Evolutionary conservation across 2,329 filamentous ascomycete genomes (phyloP).

Genomic region (Botrytis medusae): DNA sequence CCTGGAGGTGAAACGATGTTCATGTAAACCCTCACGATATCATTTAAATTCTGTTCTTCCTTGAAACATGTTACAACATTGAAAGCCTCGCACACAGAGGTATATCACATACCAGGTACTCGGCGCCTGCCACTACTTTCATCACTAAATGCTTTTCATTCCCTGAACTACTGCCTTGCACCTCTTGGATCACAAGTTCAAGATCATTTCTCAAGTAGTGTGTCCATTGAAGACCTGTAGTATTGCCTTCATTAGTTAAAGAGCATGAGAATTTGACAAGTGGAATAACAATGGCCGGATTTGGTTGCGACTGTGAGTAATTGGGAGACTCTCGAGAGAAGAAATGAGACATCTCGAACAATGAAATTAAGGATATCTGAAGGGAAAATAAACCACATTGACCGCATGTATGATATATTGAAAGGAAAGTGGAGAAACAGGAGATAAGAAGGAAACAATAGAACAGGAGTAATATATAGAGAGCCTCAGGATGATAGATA

Average conservation of each 20-base stretch:
- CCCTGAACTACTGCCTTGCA: slow-evolving; percentile 27
- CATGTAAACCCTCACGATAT: slow-evolving; percentile 29
- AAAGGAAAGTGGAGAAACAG: background rate
- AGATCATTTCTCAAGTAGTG: slow-evolving; percentile 36
- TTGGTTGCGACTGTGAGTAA: slow-evolving; percentile 25
- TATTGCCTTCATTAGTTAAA: slow-evolving; percentile 28
- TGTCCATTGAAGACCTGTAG: slow-evolving; percentile 33
- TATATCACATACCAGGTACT: slow-evolving; percentile 43
- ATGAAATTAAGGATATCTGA: background rate
- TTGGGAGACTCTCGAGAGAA: slow-evolving; percentile 20
- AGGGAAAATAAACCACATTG: background rate
- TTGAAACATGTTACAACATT: slow-evolving; percentile 24
- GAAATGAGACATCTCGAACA: slow-evolving; percentile 29
- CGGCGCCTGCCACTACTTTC: slow-evolving; percentile 44
- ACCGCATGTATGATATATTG: background rate
- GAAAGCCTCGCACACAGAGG: background rate
- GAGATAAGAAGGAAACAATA: background rate
- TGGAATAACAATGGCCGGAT: slow-evolving; percentile 30
- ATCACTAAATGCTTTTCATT: slow-evolving; percentile 34
- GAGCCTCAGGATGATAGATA: background rate
- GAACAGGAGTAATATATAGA: slow-evolving; percentile 1
- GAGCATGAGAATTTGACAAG: slow-evolving; percentile 39
- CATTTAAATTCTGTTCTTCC: slow-evolving; percentile 38
- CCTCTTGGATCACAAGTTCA: slow-evolving; percentile 33
- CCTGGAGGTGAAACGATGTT: slow-evolving; percentile 27